Evolutionary conservation across 139 green algal species (phyloP).

Genomic region (Yamagishiella unicocca): DNA sequence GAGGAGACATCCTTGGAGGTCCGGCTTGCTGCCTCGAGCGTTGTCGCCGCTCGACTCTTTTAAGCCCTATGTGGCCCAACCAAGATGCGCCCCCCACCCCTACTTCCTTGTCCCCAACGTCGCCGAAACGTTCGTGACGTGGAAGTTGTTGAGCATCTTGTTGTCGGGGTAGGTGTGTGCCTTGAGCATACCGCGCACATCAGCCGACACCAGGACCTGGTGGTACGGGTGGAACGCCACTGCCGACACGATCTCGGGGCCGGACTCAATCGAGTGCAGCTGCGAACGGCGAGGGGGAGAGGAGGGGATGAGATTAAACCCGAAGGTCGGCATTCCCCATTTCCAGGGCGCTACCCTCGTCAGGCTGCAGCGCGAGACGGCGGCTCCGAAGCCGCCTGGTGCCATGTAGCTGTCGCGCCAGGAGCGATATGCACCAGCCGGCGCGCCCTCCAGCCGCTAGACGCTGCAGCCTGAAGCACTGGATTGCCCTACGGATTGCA

Average conservation of each 20-base stretch:
- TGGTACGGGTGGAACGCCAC: conserved; percentile 85
- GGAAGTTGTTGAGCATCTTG: conserved; percentile 62
- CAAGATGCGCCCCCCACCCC: too few relatives aligned
- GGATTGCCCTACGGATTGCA: neutral
- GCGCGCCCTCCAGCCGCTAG: neutral
- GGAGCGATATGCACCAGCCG: neutral
- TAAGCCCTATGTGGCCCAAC: too few relatives aligned
- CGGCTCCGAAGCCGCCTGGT: too few relatives aligned
- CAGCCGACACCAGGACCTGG: conserved; percentile 66
- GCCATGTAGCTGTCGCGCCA: too few relatives aligned
- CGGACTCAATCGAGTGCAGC: conserved; percentile 26
- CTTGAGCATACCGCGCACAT: conserved; percentile 72
- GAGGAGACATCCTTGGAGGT: neutral
- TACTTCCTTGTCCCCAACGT: neutral
- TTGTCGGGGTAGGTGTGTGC: conserved; percentile 69
- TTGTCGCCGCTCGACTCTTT: too few relatives aligned
- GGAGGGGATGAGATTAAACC: neutral
- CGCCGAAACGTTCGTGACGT: conserved; percentile 59
- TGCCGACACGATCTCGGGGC: conserved; percentile 51
- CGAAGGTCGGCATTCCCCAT: too few relatives aligned
- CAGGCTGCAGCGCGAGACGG: too few relatives aligned
- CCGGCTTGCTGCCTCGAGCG: too few relatives aligned
- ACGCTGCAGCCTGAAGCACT: neutral
- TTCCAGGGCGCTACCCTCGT: too few relatives aligned
- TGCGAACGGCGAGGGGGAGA: neutral